Percentiles rank a stretch among this genome's conserved stretches.
Conservation (phyloP, 306 rosid species). For the Purshia tridentata region DNA sequence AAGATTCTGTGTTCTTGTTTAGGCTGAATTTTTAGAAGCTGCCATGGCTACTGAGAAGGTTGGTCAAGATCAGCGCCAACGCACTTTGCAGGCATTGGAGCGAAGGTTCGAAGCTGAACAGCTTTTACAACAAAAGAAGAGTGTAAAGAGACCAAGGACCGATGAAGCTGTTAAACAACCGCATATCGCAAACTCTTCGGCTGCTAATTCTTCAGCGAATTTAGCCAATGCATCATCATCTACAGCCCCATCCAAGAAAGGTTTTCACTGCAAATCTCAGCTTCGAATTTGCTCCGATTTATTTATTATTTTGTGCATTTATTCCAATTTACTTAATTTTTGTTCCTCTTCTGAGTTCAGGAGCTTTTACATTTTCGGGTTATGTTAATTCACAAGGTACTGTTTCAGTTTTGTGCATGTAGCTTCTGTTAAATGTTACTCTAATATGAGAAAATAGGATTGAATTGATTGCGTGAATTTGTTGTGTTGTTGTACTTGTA, state of each 20-base stretch:
- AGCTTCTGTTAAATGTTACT: neutral
- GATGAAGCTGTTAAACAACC: slow-evolving; percentile 28
- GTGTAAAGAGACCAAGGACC: slow-evolving; percentile 12
- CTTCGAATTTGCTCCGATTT: neutral
- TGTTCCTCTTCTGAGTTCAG: slow-evolving; percentile 12
- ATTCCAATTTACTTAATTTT: slow-evolving; percentile 23
- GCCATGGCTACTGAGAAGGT: slow-evolving; percentile 49
- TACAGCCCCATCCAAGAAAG: slow-evolving; percentile 37
- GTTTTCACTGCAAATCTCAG: slow-evolving; percentile 20
- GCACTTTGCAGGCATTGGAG: slow-evolving; percentile 76
- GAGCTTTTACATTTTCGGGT: slow-evolving; percentile 49
- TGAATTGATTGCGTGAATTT: neutral
- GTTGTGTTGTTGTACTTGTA: neutral
- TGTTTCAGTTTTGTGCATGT: neutral
- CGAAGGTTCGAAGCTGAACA: slow-evolving; percentile 66
- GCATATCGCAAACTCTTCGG: slow-evolving; percentile 14
- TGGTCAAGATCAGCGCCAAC: slow-evolving; percentile 54
- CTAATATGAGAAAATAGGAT: neutral
- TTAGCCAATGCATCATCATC: slow-evolving; percentile 8
- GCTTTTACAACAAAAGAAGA: slow-evolving; percentile 47
- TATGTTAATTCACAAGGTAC: slow-evolving; percentile 50
- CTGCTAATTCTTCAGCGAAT: slow-evolving; percentile 26
- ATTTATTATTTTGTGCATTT: neutral
- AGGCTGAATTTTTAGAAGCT: neutral
- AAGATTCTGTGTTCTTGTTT: neutral